Conservation (phyloP, 2,329 filamentous ascomycete species). For the Colletotrichum sansevieriae region DNA sequence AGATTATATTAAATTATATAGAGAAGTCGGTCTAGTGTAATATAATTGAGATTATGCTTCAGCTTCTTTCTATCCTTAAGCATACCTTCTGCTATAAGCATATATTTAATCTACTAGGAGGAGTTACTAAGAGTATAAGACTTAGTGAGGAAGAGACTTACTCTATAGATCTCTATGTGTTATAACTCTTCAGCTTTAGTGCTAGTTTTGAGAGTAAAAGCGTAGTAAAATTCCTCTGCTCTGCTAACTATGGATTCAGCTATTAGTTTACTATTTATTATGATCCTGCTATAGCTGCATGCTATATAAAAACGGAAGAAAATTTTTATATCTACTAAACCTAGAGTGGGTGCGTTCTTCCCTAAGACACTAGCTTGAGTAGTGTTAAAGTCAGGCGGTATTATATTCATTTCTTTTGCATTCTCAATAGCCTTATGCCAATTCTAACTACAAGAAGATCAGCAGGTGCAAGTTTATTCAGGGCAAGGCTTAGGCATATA, state of each 20-base stretch:
- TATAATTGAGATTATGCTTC: background rate
- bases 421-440: background rate
- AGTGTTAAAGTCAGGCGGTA: background rate
- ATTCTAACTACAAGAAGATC: background rate
- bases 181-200: background rate
- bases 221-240: background rate
- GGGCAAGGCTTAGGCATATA: background rate
- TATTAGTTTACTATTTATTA: background rate
- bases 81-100: background rate
- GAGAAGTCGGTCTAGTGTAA: slow-evolving; percentile 1
- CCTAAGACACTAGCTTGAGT: background rate
- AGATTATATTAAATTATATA: background rate
- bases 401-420: background rate
- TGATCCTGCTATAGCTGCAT: background rate
- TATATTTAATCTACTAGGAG: background rate
- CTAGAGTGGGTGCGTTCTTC: background rate
- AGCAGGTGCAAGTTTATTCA: background rate
- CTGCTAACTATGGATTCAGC: background rate
- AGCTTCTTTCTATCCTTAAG: slow-evolving; percentile 1
- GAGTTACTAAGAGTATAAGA: background rate
- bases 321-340: background rate
- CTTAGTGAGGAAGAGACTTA: background rate
- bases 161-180: background rate
- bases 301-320: background rate
- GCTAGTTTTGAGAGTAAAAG: background rate